Percentiles rank a stretch among this genome's conserved stretches.
These are phyloP conservation scores for Penstemon eatonii DNA, from an alignment of 257 asterid genomes.

Conservation along the genomic window DNA sequence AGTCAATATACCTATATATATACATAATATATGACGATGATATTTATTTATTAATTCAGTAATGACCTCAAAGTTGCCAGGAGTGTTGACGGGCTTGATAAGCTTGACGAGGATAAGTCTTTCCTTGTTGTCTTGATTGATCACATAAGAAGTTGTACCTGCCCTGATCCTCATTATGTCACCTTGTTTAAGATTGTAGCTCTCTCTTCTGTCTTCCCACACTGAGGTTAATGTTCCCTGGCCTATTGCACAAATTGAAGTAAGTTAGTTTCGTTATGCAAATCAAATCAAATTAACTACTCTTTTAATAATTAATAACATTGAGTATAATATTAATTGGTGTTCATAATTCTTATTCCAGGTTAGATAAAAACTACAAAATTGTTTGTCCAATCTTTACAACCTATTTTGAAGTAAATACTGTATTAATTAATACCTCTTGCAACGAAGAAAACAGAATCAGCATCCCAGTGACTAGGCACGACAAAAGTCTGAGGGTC, in stretches of 20 bases:
- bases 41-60: not conserved
- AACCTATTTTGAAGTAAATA: not conserved
- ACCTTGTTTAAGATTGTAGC: conserved; percentile 51
- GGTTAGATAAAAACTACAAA: not conserved
- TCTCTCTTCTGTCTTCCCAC: conserved; percentile 44
- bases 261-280: no score
- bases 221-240: conserved; percentile 49
- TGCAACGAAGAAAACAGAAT: conserved; percentile 41
- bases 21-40: not conserved
- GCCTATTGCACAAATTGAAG: conserved; percentile 28
- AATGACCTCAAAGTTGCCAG: conserved; percentile 57
- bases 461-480: conserved; percentile 73
- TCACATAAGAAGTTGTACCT: conserved; percentile 49
- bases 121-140: conserved; percentile 49
- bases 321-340: no score
- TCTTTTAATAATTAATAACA: no score
- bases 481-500: conserved; percentile 62
- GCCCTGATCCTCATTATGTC: conserved; percentile 53
- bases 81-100: conserved; percentile 48
- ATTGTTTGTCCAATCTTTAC: no score
- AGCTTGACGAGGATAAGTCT: conserved; percentile 47
- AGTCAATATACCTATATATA: not conserved
- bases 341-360: conserved; percentile 1
- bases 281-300: no score
- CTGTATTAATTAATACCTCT: conserved; percentile 38